Conservation (phyloP, 176 grass and related monocot species). For the Paspalum vaginatum region DNA sequence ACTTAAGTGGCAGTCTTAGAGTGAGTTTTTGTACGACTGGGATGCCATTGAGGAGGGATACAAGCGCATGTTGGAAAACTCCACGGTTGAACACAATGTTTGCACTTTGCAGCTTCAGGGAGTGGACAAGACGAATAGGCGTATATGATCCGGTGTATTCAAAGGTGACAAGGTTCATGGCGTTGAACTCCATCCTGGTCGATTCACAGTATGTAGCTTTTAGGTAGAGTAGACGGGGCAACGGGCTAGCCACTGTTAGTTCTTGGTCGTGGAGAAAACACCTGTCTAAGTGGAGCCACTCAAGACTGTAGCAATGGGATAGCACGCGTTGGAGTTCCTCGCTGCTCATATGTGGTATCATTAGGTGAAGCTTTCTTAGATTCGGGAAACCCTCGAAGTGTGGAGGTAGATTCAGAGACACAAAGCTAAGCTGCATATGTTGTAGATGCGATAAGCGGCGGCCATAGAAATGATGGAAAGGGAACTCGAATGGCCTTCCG, state of each 20-base stretch:
- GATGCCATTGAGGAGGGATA: background rate
- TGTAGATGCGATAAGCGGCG: background rate
- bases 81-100: background rate
- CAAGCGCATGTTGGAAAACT: background rate
- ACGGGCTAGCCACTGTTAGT: background rate
- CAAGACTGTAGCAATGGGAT: background rate
- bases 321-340: background rate
- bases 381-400: background rate
- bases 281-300: background rate
- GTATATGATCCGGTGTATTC: background rate
- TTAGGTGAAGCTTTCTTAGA: constrained; percentile 1
- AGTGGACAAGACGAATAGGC: background rate
- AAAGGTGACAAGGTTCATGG: background rate
- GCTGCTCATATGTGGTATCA: background rate
- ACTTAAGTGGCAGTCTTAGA: background rate
- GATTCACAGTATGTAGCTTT: background rate
- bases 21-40: background rate
- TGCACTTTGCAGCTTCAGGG: background rate
- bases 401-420: background rate
- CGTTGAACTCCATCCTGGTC: background rate
- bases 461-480: background rate
- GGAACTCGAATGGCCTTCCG: background rate
- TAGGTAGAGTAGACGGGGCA: background rate
- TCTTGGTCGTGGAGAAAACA: background rate
- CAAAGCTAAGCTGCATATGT: background rate